Evolutionary conservation across 2,329 filamentous ascomycete species (phyloP), one percentile per base, ranked within the genome.

Genomic region (Aureobasidium sp.): DNA sequence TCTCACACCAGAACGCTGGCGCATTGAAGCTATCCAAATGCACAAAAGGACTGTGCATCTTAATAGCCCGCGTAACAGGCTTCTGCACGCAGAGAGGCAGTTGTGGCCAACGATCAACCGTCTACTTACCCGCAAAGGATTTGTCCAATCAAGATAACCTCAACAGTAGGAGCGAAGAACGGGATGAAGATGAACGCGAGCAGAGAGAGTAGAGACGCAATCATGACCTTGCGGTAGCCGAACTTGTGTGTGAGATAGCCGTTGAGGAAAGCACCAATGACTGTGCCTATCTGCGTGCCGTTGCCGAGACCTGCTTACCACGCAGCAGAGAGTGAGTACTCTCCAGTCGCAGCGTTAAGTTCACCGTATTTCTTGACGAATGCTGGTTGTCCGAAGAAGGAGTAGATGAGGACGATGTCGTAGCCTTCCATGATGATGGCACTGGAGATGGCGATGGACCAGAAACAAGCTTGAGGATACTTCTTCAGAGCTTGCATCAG

Each of bases 351-450:
- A 18, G 84, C 69, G 64, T 82, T 86, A 4, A 78, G 66, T 67
- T 87, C 84, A 3, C 87, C 87, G 71, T 88, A 89, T 68, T 88
- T 83, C 25, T 75, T 73, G 68, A 85, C 82, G 71, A 90, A 90
- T n/a, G 84, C 83, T 0, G 87, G 86, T 58, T 84, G 86, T 3
- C 86, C 84, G 70, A 88, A 90, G 62, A 91, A 81, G 67, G 89
- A 88, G 29, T 88, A 88, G 23, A 91, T 81, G 13, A 91, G 82
- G 73, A 91, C 88, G 0, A 88, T 86, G 72, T 91, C 89, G 71
- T 91, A 92, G 25, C 71, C 87, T 48, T 85, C 75, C 86, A 89
- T 89, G 68, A 90, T 85, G 43, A 90, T 85, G 9, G 86, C 86
- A 3, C 89, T 77, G 6, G 85, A 88, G 69, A 90, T 87, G 71